A percentile compares a stretch with the other conserved stretches of the same genome.
Evolutionary conservation across 495 filamentous ascomycete species (phyloP).

Genomic region (Annulohypoxylon moriforme): DNA sequence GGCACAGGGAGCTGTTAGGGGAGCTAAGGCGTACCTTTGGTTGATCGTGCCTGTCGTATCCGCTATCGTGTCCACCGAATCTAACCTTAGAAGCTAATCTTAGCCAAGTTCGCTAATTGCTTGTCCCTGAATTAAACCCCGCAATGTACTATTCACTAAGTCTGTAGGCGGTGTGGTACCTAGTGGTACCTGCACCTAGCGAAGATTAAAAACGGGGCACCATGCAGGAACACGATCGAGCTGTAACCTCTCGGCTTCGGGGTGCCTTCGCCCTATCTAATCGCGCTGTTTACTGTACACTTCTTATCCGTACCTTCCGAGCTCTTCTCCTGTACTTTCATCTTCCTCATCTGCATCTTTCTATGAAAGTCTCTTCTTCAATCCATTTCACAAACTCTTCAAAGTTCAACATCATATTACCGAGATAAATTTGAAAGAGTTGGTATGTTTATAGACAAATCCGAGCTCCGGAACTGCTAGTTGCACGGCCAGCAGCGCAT

Average conservation of each 20-base stretch:
- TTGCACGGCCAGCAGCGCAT: too few relatives aligned
- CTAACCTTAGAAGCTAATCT: constrained; percentile 17
- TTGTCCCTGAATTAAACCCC: constrained; percentile 17
- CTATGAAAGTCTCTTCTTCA: too few relatives aligned
- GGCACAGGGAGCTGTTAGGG: background rate
- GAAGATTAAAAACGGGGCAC: constrained; percentile 7
- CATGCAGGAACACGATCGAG: constrained; percentile 31
- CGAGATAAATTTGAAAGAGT: too few relatives aligned
- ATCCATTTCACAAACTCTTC: too few relatives aligned
- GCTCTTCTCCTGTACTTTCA: background rate
- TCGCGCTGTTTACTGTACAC: background rate
- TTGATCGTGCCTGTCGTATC: constrained; percentile 1
- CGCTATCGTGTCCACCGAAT: constrained; percentile 26
- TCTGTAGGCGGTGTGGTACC: constrained; percentile 21
- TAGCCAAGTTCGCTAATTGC: constrained; percentile 6
- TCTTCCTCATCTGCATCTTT: background rate
- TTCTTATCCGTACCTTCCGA: background rate
- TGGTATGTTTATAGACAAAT: too few relatives aligned
- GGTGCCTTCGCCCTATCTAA: background rate
- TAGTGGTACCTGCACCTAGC: constrained; percentile 33
- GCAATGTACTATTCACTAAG: background rate
- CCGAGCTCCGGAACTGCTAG: too few relatives aligned
- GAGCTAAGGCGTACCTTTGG: constrained; percentile 19
- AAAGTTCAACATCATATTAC: too few relatives aligned
- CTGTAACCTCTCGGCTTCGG: background rate